Evolutionary conservation across 495 filamentous ascomycete species (phyloP).

Genomic region (Sporormia fimetaria): DNA sequence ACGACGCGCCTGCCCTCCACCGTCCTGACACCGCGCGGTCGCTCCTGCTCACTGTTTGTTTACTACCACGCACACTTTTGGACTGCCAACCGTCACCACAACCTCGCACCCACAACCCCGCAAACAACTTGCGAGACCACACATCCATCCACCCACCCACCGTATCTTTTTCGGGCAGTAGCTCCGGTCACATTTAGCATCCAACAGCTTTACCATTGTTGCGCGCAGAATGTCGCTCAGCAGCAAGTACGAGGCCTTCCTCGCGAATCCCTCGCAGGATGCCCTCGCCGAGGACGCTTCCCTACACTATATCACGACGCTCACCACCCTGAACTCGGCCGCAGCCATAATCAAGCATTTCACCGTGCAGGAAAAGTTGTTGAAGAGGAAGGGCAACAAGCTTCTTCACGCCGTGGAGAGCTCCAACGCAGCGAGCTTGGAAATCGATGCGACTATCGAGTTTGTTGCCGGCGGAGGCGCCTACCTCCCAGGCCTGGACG

Average conservation of each 20-base stretch:
- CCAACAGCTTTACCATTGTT: neutral
- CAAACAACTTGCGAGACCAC: no score
- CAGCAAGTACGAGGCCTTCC: constrained; percentile 65
- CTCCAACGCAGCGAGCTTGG: constrained; percentile 54
- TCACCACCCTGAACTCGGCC: constrained; percentile 55
- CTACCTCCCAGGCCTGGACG: constrained; percentile 81
- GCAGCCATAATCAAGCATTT: constrained; percentile 72
- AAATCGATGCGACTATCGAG: constrained; percentile 73
- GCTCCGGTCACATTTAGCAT: constrained; percentile 3
- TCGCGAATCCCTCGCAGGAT: constrained; percentile 54
- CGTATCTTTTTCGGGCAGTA: neutral
- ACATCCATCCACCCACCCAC: no score
- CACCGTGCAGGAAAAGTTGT: constrained; percentile 46
- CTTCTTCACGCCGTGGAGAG: constrained; percentile 62
- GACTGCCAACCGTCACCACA: no score
- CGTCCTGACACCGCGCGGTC: neutral
- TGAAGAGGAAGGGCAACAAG: constrained; percentile 71
- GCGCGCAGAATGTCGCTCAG: constrained; percentile 48
- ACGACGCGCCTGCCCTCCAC: constrained; percentile 1
- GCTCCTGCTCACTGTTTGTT: constrained; percentile 11
- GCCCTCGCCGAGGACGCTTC: constrained; percentile 59
- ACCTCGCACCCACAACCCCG: neutral
- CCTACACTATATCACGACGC: constrained; percentile 86
- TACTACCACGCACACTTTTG: no score
- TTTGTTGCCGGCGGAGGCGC: constrained; percentile 71